Conservation (phyloP, 495 filamentous ascomycete genomes). For the Aspergillus homomorphus region DNA sequence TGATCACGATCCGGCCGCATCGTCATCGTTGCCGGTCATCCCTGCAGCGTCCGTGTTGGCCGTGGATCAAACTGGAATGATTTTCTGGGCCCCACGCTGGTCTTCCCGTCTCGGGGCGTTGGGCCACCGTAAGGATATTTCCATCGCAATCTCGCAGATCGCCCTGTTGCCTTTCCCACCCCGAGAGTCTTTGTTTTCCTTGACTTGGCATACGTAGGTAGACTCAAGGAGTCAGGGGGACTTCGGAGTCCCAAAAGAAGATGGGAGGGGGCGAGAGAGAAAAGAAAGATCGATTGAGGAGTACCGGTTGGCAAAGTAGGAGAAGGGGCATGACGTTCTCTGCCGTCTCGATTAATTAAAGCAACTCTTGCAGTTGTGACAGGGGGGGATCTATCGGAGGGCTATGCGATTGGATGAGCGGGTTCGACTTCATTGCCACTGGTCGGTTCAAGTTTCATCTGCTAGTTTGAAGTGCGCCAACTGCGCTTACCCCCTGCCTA, state of each 20-base stretch:
- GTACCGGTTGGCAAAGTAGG: too few species aligned
- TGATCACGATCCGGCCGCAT: neutral
- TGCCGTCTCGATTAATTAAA: neutral
- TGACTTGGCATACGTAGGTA: conserved; percentile 1
- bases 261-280: neutral
- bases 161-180: neutral
- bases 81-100: conserved; percentile 17
- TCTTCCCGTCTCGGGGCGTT: conserved; percentile 7
- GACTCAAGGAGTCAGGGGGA: conserved; percentile 9
- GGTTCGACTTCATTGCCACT: conserved; percentile 3
- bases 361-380: neutral
- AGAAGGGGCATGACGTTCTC: neutral
- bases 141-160: neutral
- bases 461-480: neutral
- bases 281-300: neutral
- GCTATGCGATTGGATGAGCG: conserved; percentile 3
- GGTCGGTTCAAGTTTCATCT: conserved; percentile 1
- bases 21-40: conserved; percentile 3
- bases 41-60: conserved; percentile 26
- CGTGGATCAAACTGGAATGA: conserved; percentile 14
- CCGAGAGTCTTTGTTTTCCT: neutral
- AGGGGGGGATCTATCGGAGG: neutral
- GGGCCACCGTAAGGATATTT: neutral
- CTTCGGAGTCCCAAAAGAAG: conserved; percentile 8
- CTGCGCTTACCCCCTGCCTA: neutral